Base-by-base conservation (phyloP, 805 yeast genomes). In the Candida qinlingensis region DNA sequence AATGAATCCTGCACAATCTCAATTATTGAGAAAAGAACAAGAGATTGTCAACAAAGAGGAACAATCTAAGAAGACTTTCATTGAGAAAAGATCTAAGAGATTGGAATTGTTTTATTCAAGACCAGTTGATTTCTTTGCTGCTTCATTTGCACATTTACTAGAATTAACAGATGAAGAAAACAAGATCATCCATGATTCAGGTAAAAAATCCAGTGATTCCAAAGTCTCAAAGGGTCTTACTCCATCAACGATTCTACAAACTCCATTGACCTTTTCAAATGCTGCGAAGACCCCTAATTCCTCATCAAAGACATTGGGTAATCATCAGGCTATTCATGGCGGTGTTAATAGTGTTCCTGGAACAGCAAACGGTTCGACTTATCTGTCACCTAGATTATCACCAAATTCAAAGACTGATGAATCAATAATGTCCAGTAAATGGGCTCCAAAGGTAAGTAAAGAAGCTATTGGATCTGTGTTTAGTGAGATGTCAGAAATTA, bases 161-260 rank as follows among this genome's bases (percentile, higher is more conserved):
- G 63, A 60, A 39, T 41, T 61, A 36, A 44, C 39, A 10, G 64
- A 61, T 28, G 64, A 61, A 35, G 64, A 60, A 44, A 52, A 53
- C 19, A 56, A 54, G 46, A 46, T 60, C 12, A 43, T 56, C 7
- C 41, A 39, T 27, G 59, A 57, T n/a, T 46, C 56, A 1, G 55
- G 51, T 31, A 49, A 46, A 26, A 56, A 55, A 39, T 37, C 44
- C 19, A 13, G 29, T 36, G 61, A 55, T 3, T 51, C 64, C 1
- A 58, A 61, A 30, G 44, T 53, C 35, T 46, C 56, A 6, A 61
- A 56, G 46, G 57, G 60, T 4, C 42, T 61, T 31, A 61, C 65
- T 1, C 65, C 65, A 6, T 61, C 64, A 5, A 54, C 65, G 1
- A 55, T 61, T 11, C 37, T 61, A 12, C 65, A 61, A 44, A 61